phyloP scores from a whole-genome alignment of 1,139 yeast species.

The Blastobotrys capitulatus region DNA sequence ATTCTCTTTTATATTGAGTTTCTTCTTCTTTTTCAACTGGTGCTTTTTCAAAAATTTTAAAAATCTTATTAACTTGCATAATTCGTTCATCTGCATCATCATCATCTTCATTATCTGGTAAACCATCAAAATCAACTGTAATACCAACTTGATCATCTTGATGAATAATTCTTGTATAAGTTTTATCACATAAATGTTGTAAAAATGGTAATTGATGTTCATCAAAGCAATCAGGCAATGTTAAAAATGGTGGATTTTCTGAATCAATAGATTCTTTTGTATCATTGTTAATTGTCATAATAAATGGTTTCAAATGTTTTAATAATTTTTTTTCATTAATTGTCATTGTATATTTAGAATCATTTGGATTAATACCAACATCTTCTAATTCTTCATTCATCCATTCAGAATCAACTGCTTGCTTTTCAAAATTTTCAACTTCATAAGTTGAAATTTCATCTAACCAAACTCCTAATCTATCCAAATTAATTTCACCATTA shows the following conservation, averaged over 20 bases:
- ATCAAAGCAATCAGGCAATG: slow-evolving; percentile 15
- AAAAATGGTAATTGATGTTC: slow-evolving; percentile 28
- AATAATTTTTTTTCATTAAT: slow-evolving; percentile 55
- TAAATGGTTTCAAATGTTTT: slow-evolving; percentile 25
- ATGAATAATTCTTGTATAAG: slow-evolving; percentile 24
- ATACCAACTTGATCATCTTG: slow-evolving; percentile 20
- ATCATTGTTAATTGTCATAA: slow-evolving; percentile 20
- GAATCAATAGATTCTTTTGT: slow-evolving; percentile 13
- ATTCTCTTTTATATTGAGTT: slow-evolving; percentile 54
- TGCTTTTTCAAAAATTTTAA: slow-evolving; percentile 67
- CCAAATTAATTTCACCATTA: slow-evolving; percentile 71
- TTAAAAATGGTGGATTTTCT: slow-evolving; percentile 14
- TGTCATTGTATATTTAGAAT: slow-evolving; percentile 48
- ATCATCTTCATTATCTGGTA: slow-evolving; percentile 52
- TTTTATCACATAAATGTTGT: slow-evolving; percentile 25
- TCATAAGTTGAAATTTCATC: slow-evolving; percentile 80
- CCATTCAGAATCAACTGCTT: slow-evolving; percentile 82
- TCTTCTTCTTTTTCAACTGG: slow-evolving; percentile 60
- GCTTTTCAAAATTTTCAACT: slow-evolving; percentile 46
- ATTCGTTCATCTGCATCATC: slow-evolving; percentile 35
- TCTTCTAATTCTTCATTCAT: slow-evolving; percentile 78
- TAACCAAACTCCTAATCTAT: slow-evolving; percentile 69
- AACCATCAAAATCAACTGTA: slow-evolving; percentile 64
- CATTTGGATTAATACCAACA: slow-evolving; percentile 58
- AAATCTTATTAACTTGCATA: slow-evolving; percentile 23